Conservation (phyloP, 2,329 filamentous ascomycete species). For the Pseudogymnoascus sp. region DNA sequence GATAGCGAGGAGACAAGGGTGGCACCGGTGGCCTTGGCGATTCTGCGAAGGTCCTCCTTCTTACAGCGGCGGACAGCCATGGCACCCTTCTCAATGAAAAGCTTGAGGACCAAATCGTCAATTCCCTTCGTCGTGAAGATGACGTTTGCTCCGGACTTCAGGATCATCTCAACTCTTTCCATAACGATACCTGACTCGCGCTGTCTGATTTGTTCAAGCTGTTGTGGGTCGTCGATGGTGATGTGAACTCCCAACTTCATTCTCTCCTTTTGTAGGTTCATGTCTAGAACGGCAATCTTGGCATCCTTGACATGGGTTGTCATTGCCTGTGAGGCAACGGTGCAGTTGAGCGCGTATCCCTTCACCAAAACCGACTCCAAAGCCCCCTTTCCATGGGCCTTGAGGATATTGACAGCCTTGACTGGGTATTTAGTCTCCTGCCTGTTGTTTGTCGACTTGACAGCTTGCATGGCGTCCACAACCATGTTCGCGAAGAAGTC, state of each 20-base stretch:
- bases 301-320: conserved; percentile 84
- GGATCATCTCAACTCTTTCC: conserved; percentile 91
- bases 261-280: conserved; percentile 97
- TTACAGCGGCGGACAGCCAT: conserved; percentile 96
- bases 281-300: conserved; percentile 94
- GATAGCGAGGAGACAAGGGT: conserved; percentile 89
- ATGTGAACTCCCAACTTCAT: conserved; percentile 99
- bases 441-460: conserved; percentile 87
- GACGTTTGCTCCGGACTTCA: conserved; percentile 95
- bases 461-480: conserved; percentile 89
- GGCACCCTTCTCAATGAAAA: conserved; percentile 87
- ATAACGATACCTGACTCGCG: conserved; percentile 88
- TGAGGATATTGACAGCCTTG: conserved; percentile 97
- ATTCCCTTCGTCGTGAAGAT: conserved; percentile 97
- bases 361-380: conserved; percentile 86
- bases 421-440: conserved; percentile 94
- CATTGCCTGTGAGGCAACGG: conserved; percentile 97
- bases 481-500: conserved; percentile 98
- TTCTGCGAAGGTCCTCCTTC: conserved; percentile 94
- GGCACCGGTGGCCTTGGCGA: conserved; percentile 91
- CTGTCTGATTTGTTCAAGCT: conserved; percentile 93
- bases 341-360: conserved; percentile 97
- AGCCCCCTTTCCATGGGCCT: conserved; percentile 91
- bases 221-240: conserved; percentile 92
- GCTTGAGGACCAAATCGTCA: conserved; percentile 89